Conservation (phyloP, 257 asterid genomes). For the Solanum chiquidenum region DNA sequence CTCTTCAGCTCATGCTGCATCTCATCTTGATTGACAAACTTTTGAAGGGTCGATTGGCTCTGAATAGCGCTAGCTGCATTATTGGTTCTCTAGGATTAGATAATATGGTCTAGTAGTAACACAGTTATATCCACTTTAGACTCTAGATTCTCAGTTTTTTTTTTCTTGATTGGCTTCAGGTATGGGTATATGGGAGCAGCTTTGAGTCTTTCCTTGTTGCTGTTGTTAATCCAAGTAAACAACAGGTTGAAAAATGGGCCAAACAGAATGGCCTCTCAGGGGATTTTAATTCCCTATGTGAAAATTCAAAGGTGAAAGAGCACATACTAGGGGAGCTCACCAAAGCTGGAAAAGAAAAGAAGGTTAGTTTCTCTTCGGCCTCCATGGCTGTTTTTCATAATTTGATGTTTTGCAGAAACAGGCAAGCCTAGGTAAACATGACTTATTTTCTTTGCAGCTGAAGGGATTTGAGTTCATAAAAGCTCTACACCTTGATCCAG, state of each 20-base stretch:
- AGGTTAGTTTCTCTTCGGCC: constrained; percentile 30
- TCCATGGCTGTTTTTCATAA: not conserved
- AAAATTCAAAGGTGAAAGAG: constrained; percentile 49
- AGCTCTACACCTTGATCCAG: constrained; percentile 87
- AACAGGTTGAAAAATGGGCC: constrained; percentile 75
- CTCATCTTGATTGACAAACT: not conserved
- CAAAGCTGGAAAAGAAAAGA: constrained; percentile 66
- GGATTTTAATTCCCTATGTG: constrained; percentile 61
- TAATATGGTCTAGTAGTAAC: not conserved
- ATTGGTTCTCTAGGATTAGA: not conserved
- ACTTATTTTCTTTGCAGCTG: constrained; percentile 37
- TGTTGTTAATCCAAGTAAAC: constrained; percentile 55
- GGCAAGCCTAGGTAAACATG: constrained; percentile 4
- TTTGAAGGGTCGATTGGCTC: not conserved
- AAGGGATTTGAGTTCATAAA: constrained; percentile 82
- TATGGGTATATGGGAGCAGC: constrained; percentile 95
- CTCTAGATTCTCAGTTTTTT: not conserved
- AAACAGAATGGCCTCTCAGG: constrained; percentile 47
- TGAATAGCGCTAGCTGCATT: not conserved
- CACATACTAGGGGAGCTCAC: constrained; percentile 61
- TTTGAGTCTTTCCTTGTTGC: constrained; percentile 91
- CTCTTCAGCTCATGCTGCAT: not conserved
- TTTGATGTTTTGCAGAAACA: not conserved
- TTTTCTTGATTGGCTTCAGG: constrained; percentile 26
- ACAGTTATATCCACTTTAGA: not conserved